These are phyloP conservation scores for Nemania sp. DNA, from an alignment of 2,329 filamentous ascomycete genomes.

Conservation along the genomic window DNA sequence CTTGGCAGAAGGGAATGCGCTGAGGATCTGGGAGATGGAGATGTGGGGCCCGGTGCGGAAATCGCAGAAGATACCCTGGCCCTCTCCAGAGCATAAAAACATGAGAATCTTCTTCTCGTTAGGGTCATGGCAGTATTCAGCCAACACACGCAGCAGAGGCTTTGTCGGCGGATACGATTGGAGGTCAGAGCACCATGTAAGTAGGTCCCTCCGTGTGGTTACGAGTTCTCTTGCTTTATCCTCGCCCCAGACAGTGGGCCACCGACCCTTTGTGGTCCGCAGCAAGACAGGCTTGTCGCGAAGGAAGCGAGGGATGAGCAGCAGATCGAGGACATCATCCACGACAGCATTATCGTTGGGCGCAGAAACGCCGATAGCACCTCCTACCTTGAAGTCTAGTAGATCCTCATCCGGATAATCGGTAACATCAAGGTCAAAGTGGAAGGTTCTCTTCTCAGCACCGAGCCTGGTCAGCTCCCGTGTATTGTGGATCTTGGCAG, in stretches of 20 bases:
- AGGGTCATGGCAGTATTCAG: slow-evolving; percentile 82
- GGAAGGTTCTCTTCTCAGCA: slow-evolving; percentile 96
- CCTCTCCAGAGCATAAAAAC: slow-evolving; percentile 89
- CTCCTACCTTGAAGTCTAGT: slow-evolving; percentile 95
- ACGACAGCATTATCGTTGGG: slow-evolving; percentile 84
- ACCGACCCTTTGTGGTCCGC: slow-evolving; percentile 83
- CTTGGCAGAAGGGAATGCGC: slow-evolving; percentile 91
- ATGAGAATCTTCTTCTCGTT: slow-evolving; percentile 90
- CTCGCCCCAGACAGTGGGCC: slow-evolving; percentile 98
- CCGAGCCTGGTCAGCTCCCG: slow-evolving; percentile 88
- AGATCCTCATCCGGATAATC: slow-evolving; percentile 88
- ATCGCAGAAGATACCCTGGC: slow-evolving; percentile 93
- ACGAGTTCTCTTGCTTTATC: slow-evolving; percentile 86
- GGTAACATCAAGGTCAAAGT: slow-evolving; percentile 96
- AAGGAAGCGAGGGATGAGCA: slow-evolving; percentile 83
- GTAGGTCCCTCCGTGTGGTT: slow-evolving; percentile 89
- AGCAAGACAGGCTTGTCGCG: slow-evolving; percentile 86
- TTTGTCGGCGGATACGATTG: slow-evolving; percentile 95
- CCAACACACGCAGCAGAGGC: slow-evolving; percentile 83
- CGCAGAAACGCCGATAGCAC: slow-evolving; percentile 92
- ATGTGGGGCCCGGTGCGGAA: slow-evolving; percentile 90
- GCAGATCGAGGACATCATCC: slow-evolving; percentile 83
- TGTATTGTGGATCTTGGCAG: slow-evolving; percentile 85
- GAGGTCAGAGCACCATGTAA: slow-evolving; percentile 95
- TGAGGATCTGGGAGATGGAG: slow-evolving; percentile 84